Conservation (phyloP, 306 rosid genomes). For the Mimosa pudica region DNA sequence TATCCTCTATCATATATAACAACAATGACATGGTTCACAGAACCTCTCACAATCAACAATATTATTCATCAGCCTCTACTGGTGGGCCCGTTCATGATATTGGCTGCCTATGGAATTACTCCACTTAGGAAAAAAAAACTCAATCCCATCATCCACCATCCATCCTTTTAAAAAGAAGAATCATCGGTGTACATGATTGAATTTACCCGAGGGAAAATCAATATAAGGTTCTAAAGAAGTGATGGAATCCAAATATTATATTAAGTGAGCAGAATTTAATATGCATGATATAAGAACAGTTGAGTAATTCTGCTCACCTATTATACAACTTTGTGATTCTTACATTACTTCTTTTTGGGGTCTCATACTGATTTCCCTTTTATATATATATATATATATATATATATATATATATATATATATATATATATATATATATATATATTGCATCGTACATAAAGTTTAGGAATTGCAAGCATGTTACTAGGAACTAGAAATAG, state of each 20-base stretch:
- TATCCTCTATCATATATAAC: slow-evolving; percentile 41
- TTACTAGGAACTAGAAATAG: background rate
- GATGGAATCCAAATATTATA: too few species aligned
- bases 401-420: too few species aligned
- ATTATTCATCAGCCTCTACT: slow-evolving; percentile 47
- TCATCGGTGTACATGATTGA: background rate
- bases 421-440: too few species aligned
- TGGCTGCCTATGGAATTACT: slow-evolving; percentile 56
- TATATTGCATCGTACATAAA: too few species aligned
- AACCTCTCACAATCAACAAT: slow-evolving; percentile 27
- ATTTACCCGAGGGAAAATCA: too few species aligned
- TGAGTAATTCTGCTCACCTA: too few species aligned
- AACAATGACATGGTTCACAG: slow-evolving; percentile 43
- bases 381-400: background rate
- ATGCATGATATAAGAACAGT: too few species aligned
- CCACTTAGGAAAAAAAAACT: background rate
- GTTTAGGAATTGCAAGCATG: background rate
- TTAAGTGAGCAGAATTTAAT: too few species aligned
- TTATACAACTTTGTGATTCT: too few species aligned
- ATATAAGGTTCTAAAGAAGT: too few species aligned
- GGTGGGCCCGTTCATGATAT: slow-evolving; percentile 50
- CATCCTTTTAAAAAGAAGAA: background rate
- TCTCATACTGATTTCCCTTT: too few species aligned
- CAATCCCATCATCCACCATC: background rate
- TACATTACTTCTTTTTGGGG: too few species aligned